Conservation (phyloP, 2,329 filamentous ascomycete species). For the Rugonectria rugulosa region DNA sequence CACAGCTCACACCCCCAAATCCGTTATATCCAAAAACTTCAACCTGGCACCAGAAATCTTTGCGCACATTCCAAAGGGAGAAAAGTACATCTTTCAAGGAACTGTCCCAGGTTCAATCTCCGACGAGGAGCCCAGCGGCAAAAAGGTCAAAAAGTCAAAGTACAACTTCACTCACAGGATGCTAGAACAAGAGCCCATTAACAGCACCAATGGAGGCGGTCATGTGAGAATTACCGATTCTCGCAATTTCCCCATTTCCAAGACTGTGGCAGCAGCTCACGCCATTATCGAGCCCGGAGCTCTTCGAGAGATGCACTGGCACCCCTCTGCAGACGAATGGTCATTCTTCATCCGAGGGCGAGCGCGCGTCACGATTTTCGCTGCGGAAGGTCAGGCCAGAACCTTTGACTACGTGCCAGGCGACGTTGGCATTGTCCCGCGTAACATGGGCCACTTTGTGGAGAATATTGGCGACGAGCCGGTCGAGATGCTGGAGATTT, state of each 20-base stretch:
- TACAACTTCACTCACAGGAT: constrained; percentile 75
- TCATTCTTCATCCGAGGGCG: constrained; percentile 78
- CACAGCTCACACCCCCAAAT: constrained; percentile 73
- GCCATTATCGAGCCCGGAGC: constrained; percentile 75
- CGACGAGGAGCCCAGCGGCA: constrained; percentile 68
- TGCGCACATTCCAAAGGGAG: constrained; percentile 67
- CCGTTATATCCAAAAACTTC: constrained; percentile 78
- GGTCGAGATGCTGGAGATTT: constrained; percentile 78
- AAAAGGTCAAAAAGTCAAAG: constrained; percentile 71
- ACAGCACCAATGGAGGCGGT: constrained; percentile 67
- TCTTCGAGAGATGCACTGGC: constrained; percentile 84
- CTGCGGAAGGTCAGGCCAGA: constrained; percentile 70
- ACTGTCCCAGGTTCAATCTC: constrained; percentile 69
- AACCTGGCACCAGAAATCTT: constrained; percentile 76
- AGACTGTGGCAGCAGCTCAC: constrained; percentile 76
- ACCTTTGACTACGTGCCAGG: constrained; percentile 81
- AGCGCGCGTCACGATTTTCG: constrained; percentile 78
- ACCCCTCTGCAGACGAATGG: constrained; percentile 82
- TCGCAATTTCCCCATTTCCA: constrained; percentile 77
- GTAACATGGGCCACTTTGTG: constrained; percentile 82
- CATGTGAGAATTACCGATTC: constrained; percentile 78
- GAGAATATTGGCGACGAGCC: constrained; percentile 83
- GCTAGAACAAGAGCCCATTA: constrained; percentile 71
- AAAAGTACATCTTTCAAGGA: constrained; percentile 83
- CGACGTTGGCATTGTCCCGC: constrained; percentile 79